phyloP scores from a whole-genome alignment of 1,139 yeast genomes.

The Debaryomyces nepalensis region DNA sequence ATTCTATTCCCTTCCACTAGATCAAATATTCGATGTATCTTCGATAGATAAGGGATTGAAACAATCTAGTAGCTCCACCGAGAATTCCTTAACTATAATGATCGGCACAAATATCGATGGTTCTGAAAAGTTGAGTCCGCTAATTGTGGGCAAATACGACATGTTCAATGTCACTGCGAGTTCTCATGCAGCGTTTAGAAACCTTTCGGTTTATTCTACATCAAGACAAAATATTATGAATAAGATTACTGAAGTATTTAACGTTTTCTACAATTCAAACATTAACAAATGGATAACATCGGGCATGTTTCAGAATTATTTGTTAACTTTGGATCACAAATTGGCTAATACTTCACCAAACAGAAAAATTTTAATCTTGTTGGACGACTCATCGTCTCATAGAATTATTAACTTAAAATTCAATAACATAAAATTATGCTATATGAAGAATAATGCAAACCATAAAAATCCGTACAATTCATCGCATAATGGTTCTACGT shows the following conservation, averaged over 20 bases:
- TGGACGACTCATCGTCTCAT: slow-evolving; percentile 70
- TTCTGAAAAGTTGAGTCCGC: slow-evolving; percentile 61
- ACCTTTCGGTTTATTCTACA: slow-evolving; percentile 23
- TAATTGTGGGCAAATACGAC: slow-evolving; percentile 65
- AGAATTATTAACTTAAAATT: slow-evolving; percentile 61
- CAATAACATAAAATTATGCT: slow-evolving; percentile 53
- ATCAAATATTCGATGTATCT: slow-evolving; percentile 57
- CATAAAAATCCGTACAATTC: slow-evolving; percentile 47
- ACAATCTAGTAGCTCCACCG: slow-evolving; percentile 52
- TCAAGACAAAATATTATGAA: slow-evolving; percentile 38
- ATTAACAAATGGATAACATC: slow-evolving; percentile 69
- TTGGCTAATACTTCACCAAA: slow-evolving; percentile 38
- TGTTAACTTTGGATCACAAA: slow-evolving; percentile 62
- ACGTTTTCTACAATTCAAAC: slow-evolving; percentile 61
- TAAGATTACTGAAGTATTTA: slow-evolving; percentile 56
- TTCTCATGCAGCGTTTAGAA: slow-evolving; percentile 36
- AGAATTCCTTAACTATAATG: slow-evolving; percentile 62
- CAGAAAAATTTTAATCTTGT: slow-evolving; percentile 56
- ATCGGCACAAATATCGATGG: slow-evolving; percentile 68
- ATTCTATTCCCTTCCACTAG: slow-evolving; percentile 64
- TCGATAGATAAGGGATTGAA: slow-evolving; percentile 51
- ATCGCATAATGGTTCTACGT: slow-evolving; percentile 40
- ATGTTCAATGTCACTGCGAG: slow-evolving; percentile 51
- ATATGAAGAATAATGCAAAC: slow-evolving; percentile 45
- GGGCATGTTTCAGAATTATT: slow-evolving; percentile 66